phyloP scores from a whole-genome alignment of 148 eudicot genomes.

The Limonium bicolor region DNA sequence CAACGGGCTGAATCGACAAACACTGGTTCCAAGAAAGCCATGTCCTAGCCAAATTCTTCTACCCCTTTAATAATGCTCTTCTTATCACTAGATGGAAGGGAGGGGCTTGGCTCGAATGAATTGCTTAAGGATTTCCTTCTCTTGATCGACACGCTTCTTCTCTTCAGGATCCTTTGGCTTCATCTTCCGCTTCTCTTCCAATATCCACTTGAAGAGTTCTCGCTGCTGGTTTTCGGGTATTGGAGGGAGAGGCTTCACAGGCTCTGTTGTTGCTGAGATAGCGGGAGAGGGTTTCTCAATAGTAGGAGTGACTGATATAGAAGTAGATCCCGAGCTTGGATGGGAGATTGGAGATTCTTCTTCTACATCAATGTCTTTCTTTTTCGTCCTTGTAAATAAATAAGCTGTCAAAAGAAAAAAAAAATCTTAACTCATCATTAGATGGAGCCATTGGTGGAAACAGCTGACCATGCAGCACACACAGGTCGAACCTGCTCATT shows the following conservation, averaged over 20 bases:
- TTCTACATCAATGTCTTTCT: slow-evolving; percentile 17
- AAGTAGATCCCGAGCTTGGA: slow-evolving; percentile 2
- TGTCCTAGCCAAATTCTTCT: too few relatives aligned
- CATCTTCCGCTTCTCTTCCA: slow-evolving; percentile 53
- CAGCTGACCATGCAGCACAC: too few relatives aligned
- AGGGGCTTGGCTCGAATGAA: slow-evolving; percentile 35
- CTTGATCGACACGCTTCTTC: slow-evolving; percentile 44
- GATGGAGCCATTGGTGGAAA: too few relatives aligned
- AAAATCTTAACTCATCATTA: too few relatives aligned
- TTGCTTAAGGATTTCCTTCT: slow-evolving; percentile 47
- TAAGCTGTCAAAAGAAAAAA: slow-evolving; percentile 38
- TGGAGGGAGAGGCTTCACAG: slow-evolving; percentile 35
- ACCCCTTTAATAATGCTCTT: too few relatives aligned
- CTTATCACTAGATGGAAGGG: slow-evolving; percentile 11
- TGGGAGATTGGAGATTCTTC: slow-evolving; percentile 22
- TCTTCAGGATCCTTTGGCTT: slow-evolving; percentile 37
- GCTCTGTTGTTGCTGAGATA: slow-evolving; percentile 23
- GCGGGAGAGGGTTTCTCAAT: slow-evolving; percentile 19
- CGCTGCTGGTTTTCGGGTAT: slow-evolving; percentile 53
- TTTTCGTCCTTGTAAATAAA: slow-evolving; percentile 44
- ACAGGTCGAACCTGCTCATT: too few relatives aligned
- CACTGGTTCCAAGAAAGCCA: too few relatives aligned
- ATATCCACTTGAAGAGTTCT: slow-evolving; percentile 57
- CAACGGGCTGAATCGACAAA: too few relatives aligned
- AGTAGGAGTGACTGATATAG: slow-evolving; percentile 1